Percentiles rank a stretch among this genome's conserved stretches.
phyloP scores from a whole-genome alignment of 257 asterid species.

The Misopates orontium region DNA sequence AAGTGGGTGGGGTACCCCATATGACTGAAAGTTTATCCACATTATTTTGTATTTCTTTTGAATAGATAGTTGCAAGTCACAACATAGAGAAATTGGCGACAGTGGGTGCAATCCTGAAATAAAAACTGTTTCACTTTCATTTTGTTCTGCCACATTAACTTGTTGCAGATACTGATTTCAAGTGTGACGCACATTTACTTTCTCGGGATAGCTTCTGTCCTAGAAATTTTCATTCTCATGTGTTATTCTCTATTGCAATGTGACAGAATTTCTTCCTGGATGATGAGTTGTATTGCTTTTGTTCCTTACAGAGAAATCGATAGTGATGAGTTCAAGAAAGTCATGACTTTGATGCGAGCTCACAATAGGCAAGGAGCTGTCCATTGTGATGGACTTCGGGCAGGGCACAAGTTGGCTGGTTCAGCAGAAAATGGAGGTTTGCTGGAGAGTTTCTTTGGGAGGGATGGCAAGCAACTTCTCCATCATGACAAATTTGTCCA shows the following conservation, averaged over 20 bases:
- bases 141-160: background rate
- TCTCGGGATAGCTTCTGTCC: too few relatives aligned
- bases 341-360: conserved; percentile 86
- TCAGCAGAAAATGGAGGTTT: conserved; percentile 78
- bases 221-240: conserved; percentile 8
- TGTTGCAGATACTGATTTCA: background rate
- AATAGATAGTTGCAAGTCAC: too few relatives aligned
- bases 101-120: too few relatives aligned
- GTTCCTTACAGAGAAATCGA: conserved; percentile 59
- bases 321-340: conserved; percentile 78
- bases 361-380: conserved; percentile 84
- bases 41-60: too few relatives aligned
- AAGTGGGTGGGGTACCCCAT: background rate
- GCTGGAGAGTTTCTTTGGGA: conserved; percentile 72
- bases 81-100: too few relatives aligned
- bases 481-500: conserved; percentile 68
- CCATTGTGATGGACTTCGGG: conserved; percentile 75
- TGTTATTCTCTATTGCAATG: conserved; percentile 18
- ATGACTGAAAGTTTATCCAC: background rate
- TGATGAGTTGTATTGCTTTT: conserved; percentile 22
- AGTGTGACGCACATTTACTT: background rate
- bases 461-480: conserved; percentile 64
- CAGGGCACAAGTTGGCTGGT: conserved; percentile 66
- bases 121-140: background rate
- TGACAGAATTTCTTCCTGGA: conserved; percentile 3